Base-by-base conservation (phyloP, 164 flowering plant species). In the Tetracentron sinense region DNA sequence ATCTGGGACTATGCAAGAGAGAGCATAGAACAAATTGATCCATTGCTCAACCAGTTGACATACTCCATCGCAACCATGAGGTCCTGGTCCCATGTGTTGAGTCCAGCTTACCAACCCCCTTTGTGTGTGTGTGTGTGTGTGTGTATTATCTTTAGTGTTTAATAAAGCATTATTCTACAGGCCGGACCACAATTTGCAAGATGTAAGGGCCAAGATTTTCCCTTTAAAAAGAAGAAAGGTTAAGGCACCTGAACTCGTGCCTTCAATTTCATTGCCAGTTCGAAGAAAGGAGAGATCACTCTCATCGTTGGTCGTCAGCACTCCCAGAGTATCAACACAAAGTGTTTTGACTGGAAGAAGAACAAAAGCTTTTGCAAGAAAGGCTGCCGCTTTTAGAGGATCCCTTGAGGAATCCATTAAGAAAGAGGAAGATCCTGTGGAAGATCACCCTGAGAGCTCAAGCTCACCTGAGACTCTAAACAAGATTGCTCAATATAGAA, bases 181-280 rank as follows among this genome's bases (percentile, higher is more conserved):
- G 87, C 92, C 94, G 0, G 99, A 95, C 77, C 92, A 89, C 77
- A 89, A 78, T 75, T 72, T 88, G 77, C 90, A 92, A 78, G 96
- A 92, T 74, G 74, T 95, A 60, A 82, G 89, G 65, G 79, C 90
- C 56, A 94, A 88, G 75, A 82, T 91, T 28, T 94, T 94, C 64
- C 95, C 96, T 61, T 72, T 75, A 23, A 88, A 83, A 77, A 72
- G 82, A 70, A 83, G 82, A 61, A 81, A 81, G 75, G 72, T 77
- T 8, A 71, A 66, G 27, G 83, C 84, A 33, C 87, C 87, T 71
- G 99, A 92, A 76, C 66, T 69, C 50, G 48, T 67, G 47, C 77
- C 91, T 54, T 64, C 92, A 20, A 46, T 75, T 72, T 49, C 89
- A 56, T 68, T 78, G 35, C 96, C 96, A 25, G 69, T 68, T n/a